These are phyloP conservation scores for Russula ochroleuca DNA, from an alignment of 768 basidiomycete species.

Conservation along the genomic window DNA sequence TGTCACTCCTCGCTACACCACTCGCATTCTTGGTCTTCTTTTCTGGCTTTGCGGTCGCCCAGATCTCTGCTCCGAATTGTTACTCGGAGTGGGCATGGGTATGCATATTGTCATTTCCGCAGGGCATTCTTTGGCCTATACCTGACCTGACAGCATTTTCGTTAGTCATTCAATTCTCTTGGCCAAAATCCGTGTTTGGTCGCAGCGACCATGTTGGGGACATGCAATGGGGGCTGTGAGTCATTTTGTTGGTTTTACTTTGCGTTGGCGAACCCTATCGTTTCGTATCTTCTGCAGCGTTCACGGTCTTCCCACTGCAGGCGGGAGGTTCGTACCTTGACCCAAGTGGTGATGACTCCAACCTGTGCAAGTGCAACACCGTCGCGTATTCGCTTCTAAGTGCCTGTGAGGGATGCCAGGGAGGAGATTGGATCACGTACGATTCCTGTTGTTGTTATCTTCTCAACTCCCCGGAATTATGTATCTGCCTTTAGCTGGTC, in stretches of 20 bases:
- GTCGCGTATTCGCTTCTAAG: background rate
- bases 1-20: background rate
- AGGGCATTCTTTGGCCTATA: background rate
- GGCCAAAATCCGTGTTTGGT: conserved; percentile 1
- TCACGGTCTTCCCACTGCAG: background rate
- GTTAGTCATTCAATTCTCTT: conserved; percentile 2
- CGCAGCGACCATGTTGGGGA: background rate
- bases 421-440: background rate
- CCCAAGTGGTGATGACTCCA: background rate
- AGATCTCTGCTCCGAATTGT: background rate
- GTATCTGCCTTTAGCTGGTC: background rate
- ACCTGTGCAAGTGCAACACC: conserved; percentile 10
- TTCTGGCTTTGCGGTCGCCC: background rate
- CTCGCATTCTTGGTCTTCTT: background rate
- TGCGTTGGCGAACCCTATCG: background rate
- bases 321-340: background rate
- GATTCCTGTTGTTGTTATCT: background rate
- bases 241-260: background rate
- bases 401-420: conserved; percentile 12
- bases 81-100: background rate
- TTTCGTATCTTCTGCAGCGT: background rate
- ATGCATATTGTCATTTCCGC: background rate
- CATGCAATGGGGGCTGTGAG: conserved; percentile 3
- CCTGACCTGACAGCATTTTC: background rate
- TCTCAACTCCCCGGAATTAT: background rate